Evolutionary conservation across 441 rosid genomes (phyloP).

Genomic region (Corymbia citriodora): DNA sequence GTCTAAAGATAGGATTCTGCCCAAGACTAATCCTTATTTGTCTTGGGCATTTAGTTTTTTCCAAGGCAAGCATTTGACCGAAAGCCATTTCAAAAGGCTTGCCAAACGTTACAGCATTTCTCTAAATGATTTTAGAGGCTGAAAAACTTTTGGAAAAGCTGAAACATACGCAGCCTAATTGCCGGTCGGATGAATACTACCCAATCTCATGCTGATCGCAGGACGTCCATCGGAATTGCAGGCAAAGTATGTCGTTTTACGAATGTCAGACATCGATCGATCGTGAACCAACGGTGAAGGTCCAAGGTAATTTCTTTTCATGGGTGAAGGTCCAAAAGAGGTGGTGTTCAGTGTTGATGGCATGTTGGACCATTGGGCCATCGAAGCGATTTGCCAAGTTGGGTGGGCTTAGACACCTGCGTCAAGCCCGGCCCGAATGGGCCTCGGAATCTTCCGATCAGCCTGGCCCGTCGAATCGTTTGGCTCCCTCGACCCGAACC

Average conservation of each 20-base stretch:
- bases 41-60: background rate
- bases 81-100: background rate
- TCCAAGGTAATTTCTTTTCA: too few species aligned
- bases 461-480: background rate
- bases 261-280: background rate
- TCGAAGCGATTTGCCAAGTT: too few species aligned
- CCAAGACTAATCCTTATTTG: accelerated
- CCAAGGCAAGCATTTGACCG: accelerated
- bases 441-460: background rate
- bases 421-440: background rate
- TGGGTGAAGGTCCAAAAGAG: background rate
- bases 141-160: too few species aligned
- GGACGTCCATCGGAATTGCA: background rate
- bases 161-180: background rate
- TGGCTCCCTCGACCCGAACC: background rate
- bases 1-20: accelerated
- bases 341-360: background rate
- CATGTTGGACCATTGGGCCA: background rate
- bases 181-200: background rate
- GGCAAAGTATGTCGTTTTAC: background rate
- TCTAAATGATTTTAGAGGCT: background rate
- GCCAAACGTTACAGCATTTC: accelerated
- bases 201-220: background rate
- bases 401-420: background rate
- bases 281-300: background rate